Evolutionary conservation across 495 filamentous ascomycete genomes (phyloP), one percentile per base, ranked within the genome.

Genomic region (Beverwykella pulmonaria): DNA sequence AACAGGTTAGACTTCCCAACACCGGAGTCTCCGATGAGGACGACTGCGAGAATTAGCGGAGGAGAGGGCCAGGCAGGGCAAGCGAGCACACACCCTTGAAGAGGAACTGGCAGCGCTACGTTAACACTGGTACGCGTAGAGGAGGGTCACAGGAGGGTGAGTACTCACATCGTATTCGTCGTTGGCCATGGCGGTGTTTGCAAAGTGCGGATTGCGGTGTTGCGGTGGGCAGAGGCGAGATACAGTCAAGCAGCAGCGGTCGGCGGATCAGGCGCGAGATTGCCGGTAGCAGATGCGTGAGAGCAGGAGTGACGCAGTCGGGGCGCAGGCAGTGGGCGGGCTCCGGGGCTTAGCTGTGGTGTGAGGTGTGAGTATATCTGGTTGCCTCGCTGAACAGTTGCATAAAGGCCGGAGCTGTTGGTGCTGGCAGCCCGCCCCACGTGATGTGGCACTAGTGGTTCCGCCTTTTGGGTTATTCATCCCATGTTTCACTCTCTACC

Each of bases 1-100:
- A 99, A 86, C 49, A 99, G 90, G 81, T 99, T 99, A 81, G 95
- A 99, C 84, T 99, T 99, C 82, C 95, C 95, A 78, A 99, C 94
- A 72, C 94, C 94, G 61, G 92, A 96, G 80, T 98, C 94, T 84
- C 94, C 94, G 77, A 98, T 98, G 73, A 98, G 83, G 75, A 98
- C 94, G 78, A 98, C 94, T 98, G 75, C 65, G 50, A 63, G 44
- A 20, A 36, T 69, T 60, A 69, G 66, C 64, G 67, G 32, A 56
- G 68, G 58, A 62, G 67, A 61, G 71, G 69, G 72, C 70, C 63
- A 58, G 26, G 50, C 39, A 47, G 25, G 30, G 23, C 25, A 46
- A 22, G 53, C 48, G 47, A 36, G 8, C n/a, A 55, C 46, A 30
- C 83, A 96, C 92, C 92, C 91, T 99, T 99, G 88, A 99, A 99